Percentiles rank a stretch among this genome's conserved stretches.
Evolutionary conservation across 768 basidiomycete genomes (phyloP).

Genomic region (Cystoderma amianthinum): DNA sequence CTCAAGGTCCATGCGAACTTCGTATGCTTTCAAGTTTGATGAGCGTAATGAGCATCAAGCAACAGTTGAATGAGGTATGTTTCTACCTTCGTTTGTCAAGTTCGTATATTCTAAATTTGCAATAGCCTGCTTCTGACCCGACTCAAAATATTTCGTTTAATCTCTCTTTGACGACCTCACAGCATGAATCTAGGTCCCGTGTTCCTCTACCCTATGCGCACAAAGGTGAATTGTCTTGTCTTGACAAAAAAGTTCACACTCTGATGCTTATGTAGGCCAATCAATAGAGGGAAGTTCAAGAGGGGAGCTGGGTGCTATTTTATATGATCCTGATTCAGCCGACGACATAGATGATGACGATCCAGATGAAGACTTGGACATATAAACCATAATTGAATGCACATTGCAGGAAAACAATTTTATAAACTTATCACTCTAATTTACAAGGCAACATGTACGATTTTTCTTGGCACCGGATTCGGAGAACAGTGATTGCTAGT

Average conservation of each 20-base stretch:
- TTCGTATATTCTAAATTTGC: conserved; percentile 3
- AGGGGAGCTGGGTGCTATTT: conserved; percentile 42
- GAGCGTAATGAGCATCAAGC: conserved; percentile 32
- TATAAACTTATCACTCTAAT: neutral
- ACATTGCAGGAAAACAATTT: neutral
- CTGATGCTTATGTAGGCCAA: conserved; percentile 22
- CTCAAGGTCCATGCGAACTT: conserved; percentile 35
- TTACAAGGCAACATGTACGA: neutral
- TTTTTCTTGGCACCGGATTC: neutral
- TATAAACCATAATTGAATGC: neutral
- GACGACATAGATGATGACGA: conserved; percentile 96
- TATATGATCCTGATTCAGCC: conserved; percentile 89
- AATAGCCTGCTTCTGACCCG: conserved; percentile 45
- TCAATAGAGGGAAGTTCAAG: conserved; percentile 12
- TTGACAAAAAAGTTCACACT: conserved; percentile 1
- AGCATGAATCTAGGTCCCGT: conserved; percentile 69
- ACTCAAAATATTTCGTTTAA: conserved; percentile 82
- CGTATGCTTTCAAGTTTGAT: conserved; percentile 45
- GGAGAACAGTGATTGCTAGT: neutral
- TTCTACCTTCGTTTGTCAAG: conserved; percentile 2
- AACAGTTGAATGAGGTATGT: conserved; percentile 23
- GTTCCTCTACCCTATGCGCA: conserved; percentile 91
- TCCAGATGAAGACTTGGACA: conserved; percentile 88
- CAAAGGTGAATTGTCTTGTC: conserved; percentile 44
- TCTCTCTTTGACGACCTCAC: conserved; percentile 73